Conservation (phyloP, 768 basidiomycete genomes). For the Phlebiopsis gigantea region DNA sequence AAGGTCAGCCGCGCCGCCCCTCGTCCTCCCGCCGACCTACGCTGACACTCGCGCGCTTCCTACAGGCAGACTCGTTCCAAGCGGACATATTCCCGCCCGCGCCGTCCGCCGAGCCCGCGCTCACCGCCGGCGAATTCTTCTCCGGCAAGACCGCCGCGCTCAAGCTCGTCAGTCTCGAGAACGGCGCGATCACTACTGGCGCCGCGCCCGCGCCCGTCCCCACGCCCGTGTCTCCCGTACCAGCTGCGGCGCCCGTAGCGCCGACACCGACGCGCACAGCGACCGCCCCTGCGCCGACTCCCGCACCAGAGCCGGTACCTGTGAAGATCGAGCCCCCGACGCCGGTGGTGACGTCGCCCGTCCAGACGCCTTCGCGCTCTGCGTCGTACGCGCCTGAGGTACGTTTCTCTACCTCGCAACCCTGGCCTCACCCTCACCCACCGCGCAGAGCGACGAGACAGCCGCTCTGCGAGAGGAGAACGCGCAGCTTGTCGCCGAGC, state of each 20-base stretch:
- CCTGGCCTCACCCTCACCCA: too few relatives aligned
- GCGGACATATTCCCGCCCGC: slow-evolving; percentile 96
- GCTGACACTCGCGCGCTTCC: neutral
- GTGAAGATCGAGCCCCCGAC: slow-evolving; percentile 13
- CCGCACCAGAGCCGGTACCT: slow-evolving; percentile 10
- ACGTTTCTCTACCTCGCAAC: slow-evolving; percentile 15
- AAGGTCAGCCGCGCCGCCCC: slow-evolving; percentile 55
- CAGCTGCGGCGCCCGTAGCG: slow-evolving; percentile 21
- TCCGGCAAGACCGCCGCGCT: slow-evolving; percentile 72
- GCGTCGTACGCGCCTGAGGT: slow-evolving; percentile 26
- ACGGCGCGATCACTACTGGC: slow-evolving; percentile 42
- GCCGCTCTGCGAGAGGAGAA: slow-evolving; percentile 49
- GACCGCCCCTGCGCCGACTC: slow-evolving; percentile 28
- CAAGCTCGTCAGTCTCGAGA: slow-evolving; percentile 77
- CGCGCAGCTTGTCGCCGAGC: slow-evolving; percentile 51
- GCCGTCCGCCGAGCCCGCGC: slow-evolving; percentile 71
- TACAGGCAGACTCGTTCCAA: slow-evolving; percentile 90
- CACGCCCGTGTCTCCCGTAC: slow-evolving; percentile 24
- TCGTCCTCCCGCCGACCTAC: neutral
- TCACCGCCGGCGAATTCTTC: slow-evolving; percentile 84
- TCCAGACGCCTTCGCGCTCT: slow-evolving; percentile 18
- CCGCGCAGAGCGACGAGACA: slow-evolving; percentile 15
- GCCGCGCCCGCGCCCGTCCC: slow-evolving; percentile 20
- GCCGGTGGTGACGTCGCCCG: slow-evolving; percentile 10
- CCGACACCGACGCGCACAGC: slow-evolving; percentile 20